A percentile compares a stretch with the other conserved stretches of the same genome.
Evolutionary conservation across 306 rosid species (phyloP).

Genomic region (Hippophae rhamnoides): DNA sequence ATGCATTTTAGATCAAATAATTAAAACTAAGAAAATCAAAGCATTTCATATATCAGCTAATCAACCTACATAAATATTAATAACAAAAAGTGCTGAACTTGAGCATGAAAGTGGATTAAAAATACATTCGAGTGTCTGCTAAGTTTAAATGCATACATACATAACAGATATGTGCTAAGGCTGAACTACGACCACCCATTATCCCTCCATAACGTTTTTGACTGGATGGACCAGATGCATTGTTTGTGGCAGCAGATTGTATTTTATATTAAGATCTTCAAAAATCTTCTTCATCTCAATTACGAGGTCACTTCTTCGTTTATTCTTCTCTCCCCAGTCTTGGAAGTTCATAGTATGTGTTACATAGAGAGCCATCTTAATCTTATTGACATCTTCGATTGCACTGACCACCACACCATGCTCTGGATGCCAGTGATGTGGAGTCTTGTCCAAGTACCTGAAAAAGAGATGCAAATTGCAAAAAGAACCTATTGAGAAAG

Average conservation of each 20-base stretch:
- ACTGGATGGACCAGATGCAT: slow-evolving; percentile 41
- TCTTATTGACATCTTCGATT: slow-evolving; percentile 60
- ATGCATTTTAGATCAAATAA: no score
- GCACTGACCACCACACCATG: slow-evolving; percentile 47
- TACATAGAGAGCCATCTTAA: slow-evolving; percentile 46
- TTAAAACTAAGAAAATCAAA: no score
- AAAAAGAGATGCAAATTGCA: slow-evolving; percentile 12
- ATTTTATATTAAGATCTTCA: slow-evolving; percentile 65
- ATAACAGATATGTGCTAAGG: no score
- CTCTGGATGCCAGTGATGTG: slow-evolving; percentile 60
- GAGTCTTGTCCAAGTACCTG: slow-evolving; percentile 64
- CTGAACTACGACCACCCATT: no score
- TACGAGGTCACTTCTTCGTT: slow-evolving; percentile 53
- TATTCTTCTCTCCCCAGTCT: slow-evolving; percentile 57
- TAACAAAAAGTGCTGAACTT: no score
- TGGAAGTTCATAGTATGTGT: slow-evolving; percentile 86
- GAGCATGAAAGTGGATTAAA: no score
- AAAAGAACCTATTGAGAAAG: background rate
- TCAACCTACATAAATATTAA: no score
- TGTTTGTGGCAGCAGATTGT: slow-evolving; percentile 63
- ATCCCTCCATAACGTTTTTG: no score
- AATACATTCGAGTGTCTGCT: no score
- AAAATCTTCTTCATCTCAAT: slow-evolving; percentile 65
- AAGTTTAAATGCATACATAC: no score
- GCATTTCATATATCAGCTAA: no score